These are phyloP conservation scores for Sphenostylis stenocarpa DNA, from an alignment of 306 rosid genomes.

Conservation along the genomic window DNA sequence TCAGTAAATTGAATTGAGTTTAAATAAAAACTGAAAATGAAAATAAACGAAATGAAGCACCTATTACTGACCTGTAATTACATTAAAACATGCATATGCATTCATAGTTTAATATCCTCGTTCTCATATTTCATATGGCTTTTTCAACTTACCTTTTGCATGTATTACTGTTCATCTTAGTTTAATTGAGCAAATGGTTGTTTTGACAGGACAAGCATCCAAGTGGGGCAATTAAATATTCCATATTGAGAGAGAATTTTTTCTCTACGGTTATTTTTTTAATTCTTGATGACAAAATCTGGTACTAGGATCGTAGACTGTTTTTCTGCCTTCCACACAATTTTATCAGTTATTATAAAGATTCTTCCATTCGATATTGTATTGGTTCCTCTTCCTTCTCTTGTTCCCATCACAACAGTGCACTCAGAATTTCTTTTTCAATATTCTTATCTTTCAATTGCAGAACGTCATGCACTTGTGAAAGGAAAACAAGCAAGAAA, in stretches of 20 bases:
- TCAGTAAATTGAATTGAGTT: neutral
- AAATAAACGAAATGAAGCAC: neutral
- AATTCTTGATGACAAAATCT: constrained; percentile 37
- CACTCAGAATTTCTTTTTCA: neutral
- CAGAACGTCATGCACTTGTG: neutral
- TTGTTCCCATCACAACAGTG: constrained; percentile 31
- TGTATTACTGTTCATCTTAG: neutral
- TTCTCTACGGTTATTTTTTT: constrained; percentile 24
- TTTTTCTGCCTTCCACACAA: constrained; percentile 25
- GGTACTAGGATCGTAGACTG: constrained; percentile 28
- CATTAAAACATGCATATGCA: neutral
- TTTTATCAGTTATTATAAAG: constrained; percentile 9
- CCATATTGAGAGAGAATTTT: constrained; percentile 7
- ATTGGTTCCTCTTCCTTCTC: constrained; percentile 16
- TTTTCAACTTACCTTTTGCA: neutral
- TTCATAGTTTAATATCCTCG: neutral
- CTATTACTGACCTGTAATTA: neutral
- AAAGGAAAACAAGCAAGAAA: neutral
- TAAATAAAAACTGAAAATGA: neutral
- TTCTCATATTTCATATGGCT: neutral
- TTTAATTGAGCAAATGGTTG: constrained; percentile 11
- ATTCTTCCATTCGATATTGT: constrained; percentile 10
- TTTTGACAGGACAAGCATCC: constrained; percentile 16
- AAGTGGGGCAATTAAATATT: constrained; percentile 31
- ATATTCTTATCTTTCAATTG: constrained; percentile 33